Base-by-base conservation (phyloP, 805 yeast species). In the Candida chauliodis region DNA sequence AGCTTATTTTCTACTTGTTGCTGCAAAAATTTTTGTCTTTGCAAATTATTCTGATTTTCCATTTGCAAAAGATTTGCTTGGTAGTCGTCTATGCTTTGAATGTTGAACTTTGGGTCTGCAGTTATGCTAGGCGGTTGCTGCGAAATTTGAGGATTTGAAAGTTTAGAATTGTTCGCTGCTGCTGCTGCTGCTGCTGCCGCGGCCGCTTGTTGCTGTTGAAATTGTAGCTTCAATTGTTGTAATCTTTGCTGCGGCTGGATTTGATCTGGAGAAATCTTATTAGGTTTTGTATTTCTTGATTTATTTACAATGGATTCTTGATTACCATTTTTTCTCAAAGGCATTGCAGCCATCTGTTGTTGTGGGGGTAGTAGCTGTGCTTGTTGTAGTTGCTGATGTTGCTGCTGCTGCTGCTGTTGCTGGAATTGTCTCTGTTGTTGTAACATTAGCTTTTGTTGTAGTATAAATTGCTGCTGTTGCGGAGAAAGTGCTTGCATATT, bases 211-310 rank as follows among this genome's bases (percentile, higher is more conserved):
- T 50, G 56, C 38, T 51, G 57, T 29, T 51, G 56, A 25, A 44
- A 49, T 26, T 53, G 58, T 18, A 42, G 37, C 44, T 47, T 47
- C 50, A 55, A 43, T 33, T 54, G 60, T 40, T 55, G 59, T 30
- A 52, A 45, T 26, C 52, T 40, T 21, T 50, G 45, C 37, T 53
- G 58, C 28, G 48, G 56, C 30, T 49, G 58, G 35, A 49, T 48
- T 31, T 51, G 58, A 18, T 32, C 36, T 22, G 24, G 17, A 7
- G 16, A 18, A 14, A 11, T 16, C 8, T 24, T 13, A 20, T 23
- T 14, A 8, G 23, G 33, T n/a, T 18, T 6, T 10, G 33, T 8
- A 21, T 21, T 21, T 8, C 24, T 21, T 27, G 30, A 16, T 27
- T 27, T 15, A 15, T 20, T 38, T 21, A 5, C 31, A n/a, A n/a